These are phyloP conservation scores for Lagenidium giganteum DNA, from an alignment of 352 stramenopile species.

Conservation along the genomic window DNA sequence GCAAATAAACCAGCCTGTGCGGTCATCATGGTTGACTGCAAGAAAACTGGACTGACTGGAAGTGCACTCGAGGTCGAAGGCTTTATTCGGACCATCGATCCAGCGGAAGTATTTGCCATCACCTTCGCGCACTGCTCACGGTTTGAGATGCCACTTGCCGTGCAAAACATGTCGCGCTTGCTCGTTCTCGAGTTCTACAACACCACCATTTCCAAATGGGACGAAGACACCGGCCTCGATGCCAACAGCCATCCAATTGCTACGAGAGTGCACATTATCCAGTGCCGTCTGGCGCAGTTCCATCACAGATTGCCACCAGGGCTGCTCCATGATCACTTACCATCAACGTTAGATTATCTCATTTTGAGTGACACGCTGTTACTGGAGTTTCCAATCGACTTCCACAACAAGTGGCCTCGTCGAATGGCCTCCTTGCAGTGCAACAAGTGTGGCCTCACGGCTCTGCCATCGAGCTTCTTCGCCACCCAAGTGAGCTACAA, in stretches of 20 bases:
- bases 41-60: background rate
- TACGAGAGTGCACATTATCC: too few species aligned
- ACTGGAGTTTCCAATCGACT: constrained; percentile 22
- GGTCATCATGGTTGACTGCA: constrained; percentile 30
- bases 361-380: constrained; percentile 24
- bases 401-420: too few species aligned
- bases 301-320: too few species aligned
- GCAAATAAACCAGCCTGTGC: constrained; percentile 24
- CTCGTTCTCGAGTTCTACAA: constrained; percentile 32
- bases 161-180: constrained; percentile 20
- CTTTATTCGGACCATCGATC: constrained; percentile 1
- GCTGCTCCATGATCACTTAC: too few species aligned
- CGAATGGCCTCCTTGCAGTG: too few species aligned
- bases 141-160: constrained; percentile 20
- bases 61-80: constrained; percentile 1
- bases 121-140: constrained; percentile 21
- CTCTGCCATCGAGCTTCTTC: constrained; percentile 26
- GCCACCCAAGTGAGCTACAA: too few species aligned
- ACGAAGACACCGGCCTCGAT: constrained; percentile 16
- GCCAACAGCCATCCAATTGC: constrained; percentile 20
- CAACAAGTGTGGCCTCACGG: too few species aligned
- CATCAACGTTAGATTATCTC: constrained; percentile 18
- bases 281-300: too few species aligned
- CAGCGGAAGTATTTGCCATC: constrained; percentile 4
- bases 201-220: constrained; percentile 26